Percentiles rank a stretch among this genome's conserved stretches.
Evolutionary conservation across 2,329 filamentous ascomycete species (phyloP).

Genomic region (Chalara sp.): DNA sequence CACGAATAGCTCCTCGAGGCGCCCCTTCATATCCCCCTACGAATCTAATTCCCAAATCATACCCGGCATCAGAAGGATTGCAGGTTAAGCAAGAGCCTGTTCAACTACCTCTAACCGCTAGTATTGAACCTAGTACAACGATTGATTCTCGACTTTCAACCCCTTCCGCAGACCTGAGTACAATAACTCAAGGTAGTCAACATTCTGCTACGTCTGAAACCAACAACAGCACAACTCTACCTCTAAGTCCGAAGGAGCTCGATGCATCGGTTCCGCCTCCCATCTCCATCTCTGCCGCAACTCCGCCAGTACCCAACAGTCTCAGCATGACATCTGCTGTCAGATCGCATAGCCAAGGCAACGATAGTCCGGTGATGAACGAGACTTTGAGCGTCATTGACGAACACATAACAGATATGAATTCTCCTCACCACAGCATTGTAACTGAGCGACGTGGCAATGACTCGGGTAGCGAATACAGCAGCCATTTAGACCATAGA

Average conservation of each 20-base stretch:
- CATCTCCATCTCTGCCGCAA: conserved; percentile 7
- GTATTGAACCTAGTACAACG: conserved; percentile 7
- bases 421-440: conserved; percentile 38
- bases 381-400: conserved; percentile 95
- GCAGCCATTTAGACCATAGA: conserved; percentile 70
- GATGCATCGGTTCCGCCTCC: conserved; percentile 12
- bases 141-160: conserved; percentile 8
- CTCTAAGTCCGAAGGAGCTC: conserved; percentile 27
- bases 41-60: conserved; percentile 11
- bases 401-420: conserved; percentile 89
- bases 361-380: conserved; percentile 76
- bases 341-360: conserved; percentile 37
- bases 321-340: conserved; percentile 35
- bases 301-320: conserved; percentile 31
- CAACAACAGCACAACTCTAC: conserved; percentile 29
- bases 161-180: conserved; percentile 11
- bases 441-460: conserved; percentile 47
- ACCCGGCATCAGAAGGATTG: neutral
- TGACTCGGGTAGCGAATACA: conserved; percentile 88
- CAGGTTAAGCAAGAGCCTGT: conserved; percentile 5
- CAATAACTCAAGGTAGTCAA: conserved; percentile 25
- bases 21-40: conserved; percentile 22
- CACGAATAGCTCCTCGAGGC: conserved; percentile 26
- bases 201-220: conserved; percentile 11
- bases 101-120: conserved; percentile 3